Percentiles rank a stretch among this genome's conserved stretches.
These are phyloP conservation scores for Bretschneidera sinensis DNA, from an alignment of 345 rosid species.

Conservation along the genomic window DNA sequence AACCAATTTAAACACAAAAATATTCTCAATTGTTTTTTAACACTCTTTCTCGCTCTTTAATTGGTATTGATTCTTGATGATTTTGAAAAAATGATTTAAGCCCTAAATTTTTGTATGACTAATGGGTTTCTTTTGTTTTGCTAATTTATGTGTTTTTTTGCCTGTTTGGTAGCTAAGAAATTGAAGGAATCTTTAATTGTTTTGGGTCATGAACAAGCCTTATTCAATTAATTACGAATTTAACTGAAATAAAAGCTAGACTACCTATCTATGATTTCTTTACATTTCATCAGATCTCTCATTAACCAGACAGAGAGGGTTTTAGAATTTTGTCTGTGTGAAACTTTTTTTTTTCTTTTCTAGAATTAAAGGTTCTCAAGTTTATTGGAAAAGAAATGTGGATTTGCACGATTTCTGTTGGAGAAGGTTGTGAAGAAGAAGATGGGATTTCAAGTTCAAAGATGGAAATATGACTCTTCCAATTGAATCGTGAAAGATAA, in stretches of 20 bases:
- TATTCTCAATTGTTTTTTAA: too few relatives aligned
- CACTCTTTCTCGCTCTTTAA: neutral
- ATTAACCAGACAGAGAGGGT: neutral
- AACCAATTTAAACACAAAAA: too few relatives aligned
- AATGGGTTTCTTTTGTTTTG: neutral
- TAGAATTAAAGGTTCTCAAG: neutral
- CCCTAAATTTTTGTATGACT: neutral
- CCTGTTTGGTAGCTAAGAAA: neutral
- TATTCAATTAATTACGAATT: too few relatives aligned
- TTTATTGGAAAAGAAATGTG: slow-evolving; percentile 3
- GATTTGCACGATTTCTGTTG: slow-evolving; percentile 27
- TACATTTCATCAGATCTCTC: neutral
- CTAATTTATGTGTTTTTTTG: neutral
- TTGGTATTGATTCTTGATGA: neutral
- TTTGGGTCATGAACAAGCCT: too few relatives aligned
- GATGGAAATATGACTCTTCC: slow-evolving; percentile 25
- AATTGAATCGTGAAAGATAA: slow-evolving; percentile 14
- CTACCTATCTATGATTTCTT: too few relatives aligned
- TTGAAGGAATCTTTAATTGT: too few relatives aligned
- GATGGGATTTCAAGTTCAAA: slow-evolving; percentile 38
- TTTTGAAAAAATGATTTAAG: neutral
- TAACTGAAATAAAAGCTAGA: too few relatives aligned
- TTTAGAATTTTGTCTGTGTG: neutral
- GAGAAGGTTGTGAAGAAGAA: slow-evolving; percentile 42
- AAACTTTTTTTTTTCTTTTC: neutral